Conservation (phyloP, 1,284 basidiomycete genomes). For the Ceratobasidium sp. region DNA sequence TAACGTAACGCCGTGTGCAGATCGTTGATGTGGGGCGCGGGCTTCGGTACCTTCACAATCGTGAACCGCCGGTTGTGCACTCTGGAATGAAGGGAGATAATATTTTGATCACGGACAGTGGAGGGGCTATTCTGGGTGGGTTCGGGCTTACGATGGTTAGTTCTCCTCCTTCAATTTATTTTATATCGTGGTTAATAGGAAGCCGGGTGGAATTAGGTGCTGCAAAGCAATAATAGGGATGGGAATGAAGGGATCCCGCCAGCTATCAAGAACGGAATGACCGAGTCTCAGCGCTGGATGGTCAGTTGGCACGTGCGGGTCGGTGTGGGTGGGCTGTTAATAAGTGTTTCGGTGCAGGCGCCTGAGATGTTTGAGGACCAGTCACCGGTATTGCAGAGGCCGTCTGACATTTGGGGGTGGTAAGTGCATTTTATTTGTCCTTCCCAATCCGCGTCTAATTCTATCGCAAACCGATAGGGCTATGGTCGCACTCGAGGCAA, state of each 20-base stretch:
- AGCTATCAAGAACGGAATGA: constrained; percentile 2
- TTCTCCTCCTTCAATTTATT: neutral
- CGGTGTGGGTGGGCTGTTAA: too few species aligned
- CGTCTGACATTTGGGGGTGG: constrained; percentile 19
- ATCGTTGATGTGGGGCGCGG: constrained; percentile 2
- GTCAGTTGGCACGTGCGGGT: neutral
- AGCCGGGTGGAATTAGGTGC: neutral
- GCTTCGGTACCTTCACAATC: constrained; percentile 12
- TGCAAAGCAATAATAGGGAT: neutral
- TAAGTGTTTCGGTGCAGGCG: too few species aligned
- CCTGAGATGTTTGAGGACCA: constrained; percentile 10
- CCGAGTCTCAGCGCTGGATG: constrained; percentile 19
- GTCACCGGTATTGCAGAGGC: neutral
- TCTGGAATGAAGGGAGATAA: constrained; percentile 17
- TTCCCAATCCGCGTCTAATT: too few species aligned
- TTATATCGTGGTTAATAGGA: too few species aligned
- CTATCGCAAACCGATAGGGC: neutral
- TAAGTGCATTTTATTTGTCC: too few species aligned
- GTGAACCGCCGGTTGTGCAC: constrained; percentile 8
- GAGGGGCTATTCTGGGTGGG: constrained; percentile 3
- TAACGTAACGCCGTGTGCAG: neutral
- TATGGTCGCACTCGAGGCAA: constrained; percentile 11
- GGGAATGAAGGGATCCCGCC: neutral
- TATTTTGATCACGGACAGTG: constrained; percentile 6
- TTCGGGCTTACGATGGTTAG: constrained; percentile 16